A percentile compares a stretch with the other conserved stretches of the same genome.
Evolutionary conservation across 192 early-diverging fungal species (phyloP).

Genomic region (Coemansia sp.): DNA sequence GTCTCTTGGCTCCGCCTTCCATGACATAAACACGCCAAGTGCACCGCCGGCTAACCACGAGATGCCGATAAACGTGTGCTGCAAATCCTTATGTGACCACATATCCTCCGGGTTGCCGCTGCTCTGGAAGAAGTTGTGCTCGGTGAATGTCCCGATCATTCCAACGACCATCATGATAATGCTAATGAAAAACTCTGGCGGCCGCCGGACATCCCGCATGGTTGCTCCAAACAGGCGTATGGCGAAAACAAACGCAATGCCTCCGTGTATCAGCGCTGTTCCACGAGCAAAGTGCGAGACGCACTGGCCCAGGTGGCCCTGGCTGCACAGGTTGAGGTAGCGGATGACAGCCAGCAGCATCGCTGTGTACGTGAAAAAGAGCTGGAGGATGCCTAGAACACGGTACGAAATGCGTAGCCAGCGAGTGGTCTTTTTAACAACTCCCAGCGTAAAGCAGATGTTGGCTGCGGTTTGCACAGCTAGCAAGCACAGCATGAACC

Average conservation of each 20-base stretch:
- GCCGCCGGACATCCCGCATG: constrained; percentile 49
- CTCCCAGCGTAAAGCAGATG: constrained; percentile 39
- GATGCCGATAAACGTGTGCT: constrained; percentile 66
- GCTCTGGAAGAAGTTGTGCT: constrained; percentile 60
- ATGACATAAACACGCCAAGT: constrained; percentile 54
- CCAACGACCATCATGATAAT: constrained; percentile 60
- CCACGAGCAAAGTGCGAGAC: constrained; percentile 70
- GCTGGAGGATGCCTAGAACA: constrained; percentile 37
- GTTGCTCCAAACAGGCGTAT: constrained; percentile 58
- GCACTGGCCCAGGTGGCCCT: constrained; percentile 64
- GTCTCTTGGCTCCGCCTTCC: constrained; percentile 27
- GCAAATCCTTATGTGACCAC: constrained; percentile 67
- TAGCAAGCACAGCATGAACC: constrained; percentile 56
- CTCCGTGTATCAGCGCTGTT: constrained; percentile 56
- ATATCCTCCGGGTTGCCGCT: constrained; percentile 1
- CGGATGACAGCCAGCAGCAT: constrained; percentile 65
- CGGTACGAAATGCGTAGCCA: constrained; percentile 32
- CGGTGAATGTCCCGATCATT: constrained; percentile 64
- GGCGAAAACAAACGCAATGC: constrained; percentile 48
- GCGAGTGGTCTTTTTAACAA: constrained; percentile 18
- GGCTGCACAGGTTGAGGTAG: constrained; percentile 58
- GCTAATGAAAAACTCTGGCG: constrained; percentile 63
- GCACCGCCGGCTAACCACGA: constrained; percentile 62
- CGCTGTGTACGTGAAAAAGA: constrained; percentile 59
- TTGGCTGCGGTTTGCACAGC: constrained; percentile 51